These are phyloP conservation scores for Vitis cinerea DNA, from an alignment of 164 flowering plant species.

Conservation along the genomic window DNA sequence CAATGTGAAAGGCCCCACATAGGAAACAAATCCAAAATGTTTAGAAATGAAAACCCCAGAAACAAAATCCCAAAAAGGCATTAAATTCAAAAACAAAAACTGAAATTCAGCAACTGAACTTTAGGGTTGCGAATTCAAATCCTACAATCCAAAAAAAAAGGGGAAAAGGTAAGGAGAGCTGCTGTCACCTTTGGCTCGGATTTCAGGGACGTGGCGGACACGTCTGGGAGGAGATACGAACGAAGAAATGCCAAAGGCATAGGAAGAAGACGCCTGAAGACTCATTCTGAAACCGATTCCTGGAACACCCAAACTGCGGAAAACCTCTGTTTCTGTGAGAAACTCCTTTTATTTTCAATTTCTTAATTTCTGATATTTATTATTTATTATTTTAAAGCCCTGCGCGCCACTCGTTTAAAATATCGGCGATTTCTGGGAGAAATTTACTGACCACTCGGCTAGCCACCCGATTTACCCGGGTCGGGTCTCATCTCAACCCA, in stretches of 20 bases:
- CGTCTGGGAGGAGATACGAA: conserved; percentile 27
- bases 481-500: too few species aligned
- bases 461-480: background rate
- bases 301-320: background rate
- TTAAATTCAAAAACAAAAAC: too few species aligned
- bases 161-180: background rate
- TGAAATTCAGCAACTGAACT: background rate
- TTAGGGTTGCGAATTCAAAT: background rate
- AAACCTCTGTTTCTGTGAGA: background rate
- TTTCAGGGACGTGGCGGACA: conserved; percentile 22
- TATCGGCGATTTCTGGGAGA: background rate
- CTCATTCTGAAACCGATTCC: conserved; percentile 31
- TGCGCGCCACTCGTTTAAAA: conserved; percentile 12
- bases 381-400: background rate
- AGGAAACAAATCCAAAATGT: too few species aligned
- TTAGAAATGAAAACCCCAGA: too few species aligned
- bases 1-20: too few species aligned
- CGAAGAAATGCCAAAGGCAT: conserved; percentile 39
- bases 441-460: background rate
- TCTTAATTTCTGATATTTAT: background rate
- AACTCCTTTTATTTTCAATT: background rate
- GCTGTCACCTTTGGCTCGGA: conserved; percentile 52
- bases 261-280: conserved; percentile 49
- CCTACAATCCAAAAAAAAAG: background rate
- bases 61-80: too few species aligned